Base-by-base conservation (phyloP, 2,329 filamentous ascomycete species). In the Lecanoromycetidae sp. region DNA sequence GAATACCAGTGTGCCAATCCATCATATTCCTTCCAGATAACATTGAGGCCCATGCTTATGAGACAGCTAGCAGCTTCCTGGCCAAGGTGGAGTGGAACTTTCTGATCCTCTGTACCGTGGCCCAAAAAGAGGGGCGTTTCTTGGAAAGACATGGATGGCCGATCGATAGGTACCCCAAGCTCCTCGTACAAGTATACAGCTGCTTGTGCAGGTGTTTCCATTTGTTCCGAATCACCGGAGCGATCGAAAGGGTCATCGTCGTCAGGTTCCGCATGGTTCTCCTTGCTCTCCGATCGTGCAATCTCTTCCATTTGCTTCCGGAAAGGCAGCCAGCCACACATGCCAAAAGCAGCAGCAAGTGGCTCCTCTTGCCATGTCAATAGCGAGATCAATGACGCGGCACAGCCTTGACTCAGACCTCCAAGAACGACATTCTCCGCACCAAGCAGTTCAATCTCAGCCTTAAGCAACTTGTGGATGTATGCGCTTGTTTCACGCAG, bases 341-440 rank as follows among this genome's bases (percentile, higher is more conserved):
- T 67, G 0, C 66, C 67, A 7, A 71, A 57, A 9, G 61, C 54
- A 0, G 57, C 70, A 0, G 60, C 68, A 25, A 73, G 48, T 2
- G 68, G 60, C 1, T 43, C 54, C 1, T 65, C 60, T 49, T 73
- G 71, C 69, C 70, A 71, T 2, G 68, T 57, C 44, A 77, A 47
- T 46, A 67, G 52, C 9, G 66, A 60, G 13, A 64, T 55, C 49
- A 77, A 49, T 0, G 63, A 58, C 35, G 68, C 67, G 2, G 73
- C 73, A 52, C 71, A 73, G 0, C 74, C 75, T 52, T 77, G 74
- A 41, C 75, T 77, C 13, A 76, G 57, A 0, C 74, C 74, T 32
- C 70, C 68, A 0, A 77, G 51, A 1, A 74, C 57, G 0, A 76
- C 57, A 33, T 65, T 68, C 10, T 52, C 43, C 0, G 61, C 53